Percentiles rank a stretch among this genome's conserved stretches.
Evolutionary conservation across 306 rosid species (phyloP).

Genomic region (Mimosa bimucronata): DNA sequence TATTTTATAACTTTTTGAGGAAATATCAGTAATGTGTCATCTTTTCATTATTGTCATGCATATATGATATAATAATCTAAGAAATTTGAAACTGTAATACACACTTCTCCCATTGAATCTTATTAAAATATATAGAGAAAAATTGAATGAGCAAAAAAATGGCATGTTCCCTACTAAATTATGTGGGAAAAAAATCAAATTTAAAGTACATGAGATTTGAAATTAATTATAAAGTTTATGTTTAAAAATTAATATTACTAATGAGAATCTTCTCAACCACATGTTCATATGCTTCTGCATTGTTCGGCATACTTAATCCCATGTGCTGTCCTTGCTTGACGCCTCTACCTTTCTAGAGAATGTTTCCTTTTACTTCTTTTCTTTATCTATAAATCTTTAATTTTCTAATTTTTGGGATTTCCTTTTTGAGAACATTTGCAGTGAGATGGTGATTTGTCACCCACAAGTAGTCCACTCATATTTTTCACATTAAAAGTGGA

Average conservation of each 20-base stretch:
- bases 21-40: too few species aligned
- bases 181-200: not conserved
- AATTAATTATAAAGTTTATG: not conserved
- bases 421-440: constrained; percentile 44
- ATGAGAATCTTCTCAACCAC: constrained; percentile 61
- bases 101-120: not conserved
- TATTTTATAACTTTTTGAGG: too few species aligned
- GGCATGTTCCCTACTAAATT: not conserved
- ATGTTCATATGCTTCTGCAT: constrained; percentile 55
- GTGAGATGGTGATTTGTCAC: constrained; percentile 77
- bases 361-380: not conserved
- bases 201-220: not conserved
- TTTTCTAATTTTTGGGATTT: constrained; percentile 37
- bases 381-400: constrained; percentile 1
- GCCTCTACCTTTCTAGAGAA: constrained; percentile 36
- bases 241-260: not conserved
- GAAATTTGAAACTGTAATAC: not conserved
- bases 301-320: constrained; percentile 53
- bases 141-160: not conserved
- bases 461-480: constrained; percentile 55
- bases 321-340: constrained; percentile 60
- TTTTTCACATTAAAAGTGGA: constrained; percentile 11
- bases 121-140: not conserved
- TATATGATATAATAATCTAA: too few species aligned
- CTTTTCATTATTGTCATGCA: too few species aligned